Percentiles rank a stretch among this genome's conserved stretches.
Conservation (phyloP, 2,329 filamentous ascomycete genomes). For the Coniosporium tulheliwenetii region DNA sequence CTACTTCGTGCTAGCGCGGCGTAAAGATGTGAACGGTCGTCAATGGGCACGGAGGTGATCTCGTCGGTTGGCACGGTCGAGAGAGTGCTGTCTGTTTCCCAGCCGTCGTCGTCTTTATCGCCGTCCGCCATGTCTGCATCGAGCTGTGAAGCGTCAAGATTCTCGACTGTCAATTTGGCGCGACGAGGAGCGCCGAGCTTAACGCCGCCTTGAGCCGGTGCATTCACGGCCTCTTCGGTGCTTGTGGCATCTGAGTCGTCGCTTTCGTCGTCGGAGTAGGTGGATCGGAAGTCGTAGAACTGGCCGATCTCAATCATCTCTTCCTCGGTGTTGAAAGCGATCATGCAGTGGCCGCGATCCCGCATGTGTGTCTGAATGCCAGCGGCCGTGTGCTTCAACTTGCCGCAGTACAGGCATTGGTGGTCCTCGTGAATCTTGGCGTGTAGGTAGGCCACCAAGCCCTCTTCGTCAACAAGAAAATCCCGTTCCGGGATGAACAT, state of each 20-base stretch:
- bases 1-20: slow-evolving; percentile 56
- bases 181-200: slow-evolving; percentile 51
- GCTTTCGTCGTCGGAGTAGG: slow-evolving; percentile 69
- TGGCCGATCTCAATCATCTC: slow-evolving; percentile 91
- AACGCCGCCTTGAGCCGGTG: slow-evolving; percentile 38
- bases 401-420: slow-evolving; percentile 80
- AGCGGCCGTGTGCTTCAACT: slow-evolving; percentile 59
- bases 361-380: slow-evolving; percentile 94
- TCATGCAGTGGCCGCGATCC: slow-evolving; percentile 92
- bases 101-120: slow-evolving; percentile 55
- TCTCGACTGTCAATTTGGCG: slow-evolving; percentile 24
- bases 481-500: slow-evolving; percentile 89
- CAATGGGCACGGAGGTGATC: slow-evolving; percentile 62
- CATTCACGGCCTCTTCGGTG: slow-evolving; percentile 29
- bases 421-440: slow-evolving; percentile 65
- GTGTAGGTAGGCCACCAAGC: slow-evolving; percentile 63
- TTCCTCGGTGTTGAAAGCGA: slow-evolving; percentile 74
- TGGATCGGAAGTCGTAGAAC: slow-evolving; percentile 92
- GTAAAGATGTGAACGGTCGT: slow-evolving; percentile 54
- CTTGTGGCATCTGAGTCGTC: slow-evolving; percentile 37
- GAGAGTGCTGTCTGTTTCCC: slow-evolving; percentile 82
- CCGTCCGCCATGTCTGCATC: slow-evolving; percentile 41
- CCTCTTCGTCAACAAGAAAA: slow-evolving; percentile 70
- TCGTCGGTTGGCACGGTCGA: slow-evolving; percentile 81
- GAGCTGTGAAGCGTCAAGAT: slow-evolving; percentile 35